Evolutionary conservation across 768 basidiomycete genomes (phyloP).

Genomic region (Pisolithus sp.): DNA sequence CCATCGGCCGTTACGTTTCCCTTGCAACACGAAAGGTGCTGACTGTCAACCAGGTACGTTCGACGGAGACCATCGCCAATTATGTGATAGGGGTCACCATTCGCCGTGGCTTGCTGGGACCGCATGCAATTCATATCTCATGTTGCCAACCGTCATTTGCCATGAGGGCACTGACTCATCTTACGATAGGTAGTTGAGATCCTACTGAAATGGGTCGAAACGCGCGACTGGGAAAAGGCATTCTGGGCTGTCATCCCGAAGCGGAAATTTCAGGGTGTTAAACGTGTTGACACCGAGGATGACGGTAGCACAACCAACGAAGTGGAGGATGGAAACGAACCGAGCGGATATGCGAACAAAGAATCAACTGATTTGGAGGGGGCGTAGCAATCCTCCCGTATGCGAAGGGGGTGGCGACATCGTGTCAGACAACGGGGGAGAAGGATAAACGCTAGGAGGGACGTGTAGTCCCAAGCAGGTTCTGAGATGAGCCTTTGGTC

Average conservation of each 20-base stretch:
- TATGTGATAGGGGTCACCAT: neutral
- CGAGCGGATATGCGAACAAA: neutral
- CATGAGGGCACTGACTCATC: slow-evolving; percentile 1
- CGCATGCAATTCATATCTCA: neutral
- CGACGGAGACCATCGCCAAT: slow-evolving; percentile 1
- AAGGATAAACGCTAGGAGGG: no score
- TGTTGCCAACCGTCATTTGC: neutral
- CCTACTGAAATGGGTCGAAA: slow-evolving; percentile 83
- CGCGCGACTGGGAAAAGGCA: slow-evolving; percentile 78
- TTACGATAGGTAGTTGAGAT: slow-evolving; percentile 71
- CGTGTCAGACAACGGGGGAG: neutral
- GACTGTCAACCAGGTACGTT: slow-evolving; percentile 83
- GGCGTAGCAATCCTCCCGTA: no score
- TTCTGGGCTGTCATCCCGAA: slow-evolving; percentile 87
- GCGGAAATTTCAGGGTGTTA: slow-evolving; percentile 65
- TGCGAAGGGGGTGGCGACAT: neutral
- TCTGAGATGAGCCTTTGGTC: no score
- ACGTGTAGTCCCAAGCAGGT: no score
- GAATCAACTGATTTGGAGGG: neutral
- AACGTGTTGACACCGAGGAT: slow-evolving; percentile 7
- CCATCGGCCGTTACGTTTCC: slow-evolving; percentile 87
- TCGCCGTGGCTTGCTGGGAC: neutral
- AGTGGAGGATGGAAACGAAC: slow-evolving; percentile 10
- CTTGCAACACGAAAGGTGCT: slow-evolving; percentile 90
- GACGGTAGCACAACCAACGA: slow-evolving; percentile 11